These are phyloP conservation scores for Penicillium alfredii DNA, from an alignment of 495 filamentous ascomycete genomes.

Conservation along the genomic window DNA sequence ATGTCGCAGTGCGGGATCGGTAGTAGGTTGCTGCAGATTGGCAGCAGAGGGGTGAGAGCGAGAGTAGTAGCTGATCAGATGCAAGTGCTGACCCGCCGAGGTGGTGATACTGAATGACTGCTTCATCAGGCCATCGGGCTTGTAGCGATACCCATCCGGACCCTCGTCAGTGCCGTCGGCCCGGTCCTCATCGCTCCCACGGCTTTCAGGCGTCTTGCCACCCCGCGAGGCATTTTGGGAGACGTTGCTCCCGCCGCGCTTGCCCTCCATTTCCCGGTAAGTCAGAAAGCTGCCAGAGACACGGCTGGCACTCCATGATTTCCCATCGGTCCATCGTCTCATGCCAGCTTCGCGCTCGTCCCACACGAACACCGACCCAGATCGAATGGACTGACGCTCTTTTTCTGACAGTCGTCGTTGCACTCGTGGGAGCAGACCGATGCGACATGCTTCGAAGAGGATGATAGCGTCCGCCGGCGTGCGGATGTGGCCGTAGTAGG, in stretches of 20 bases:
- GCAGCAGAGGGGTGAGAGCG: slow-evolving; percentile 61
- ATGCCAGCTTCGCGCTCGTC: slow-evolving; percentile 98
- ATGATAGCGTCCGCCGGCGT: slow-evolving; percentile 94
- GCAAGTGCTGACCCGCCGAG: slow-evolving; percentile 79
- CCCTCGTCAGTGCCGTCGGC: slow-evolving; percentile 72
- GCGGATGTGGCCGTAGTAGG: slow-evolving; percentile 87
- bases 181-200: slow-evolving; percentile 71
- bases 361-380: slow-evolving; percentile 98
- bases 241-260: slow-evolving; percentile 63
- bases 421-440: slow-evolving; percentile 84
- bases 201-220: slow-evolving; percentile 77
- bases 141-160: slow-evolving; percentile 94
- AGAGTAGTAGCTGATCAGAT: slow-evolving; percentile 95
- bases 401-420: slow-evolving; percentile 94
- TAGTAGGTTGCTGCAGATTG: slow-evolving; percentile 69
- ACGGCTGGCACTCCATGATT: slow-evolving; percentile 97
- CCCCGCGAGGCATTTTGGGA: slow-evolving; percentile 49
- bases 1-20: slow-evolving; percentile 72
- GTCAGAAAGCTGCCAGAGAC: slow-evolving; percentile 97
- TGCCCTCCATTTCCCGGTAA: slow-evolving; percentile 98
- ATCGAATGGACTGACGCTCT: slow-evolving; percentile 88
- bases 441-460: slow-evolving; percentile 90
- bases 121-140: slow-evolving; percentile 96
- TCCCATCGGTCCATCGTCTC: slow-evolving; percentile 97
- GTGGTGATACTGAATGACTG: slow-evolving; percentile 99